These are phyloP conservation scores for Hymenotorrendiella dingleyae DNA, from an alignment of 2,329 filamentous ascomycete genomes.

Conservation along the genomic window DNA sequence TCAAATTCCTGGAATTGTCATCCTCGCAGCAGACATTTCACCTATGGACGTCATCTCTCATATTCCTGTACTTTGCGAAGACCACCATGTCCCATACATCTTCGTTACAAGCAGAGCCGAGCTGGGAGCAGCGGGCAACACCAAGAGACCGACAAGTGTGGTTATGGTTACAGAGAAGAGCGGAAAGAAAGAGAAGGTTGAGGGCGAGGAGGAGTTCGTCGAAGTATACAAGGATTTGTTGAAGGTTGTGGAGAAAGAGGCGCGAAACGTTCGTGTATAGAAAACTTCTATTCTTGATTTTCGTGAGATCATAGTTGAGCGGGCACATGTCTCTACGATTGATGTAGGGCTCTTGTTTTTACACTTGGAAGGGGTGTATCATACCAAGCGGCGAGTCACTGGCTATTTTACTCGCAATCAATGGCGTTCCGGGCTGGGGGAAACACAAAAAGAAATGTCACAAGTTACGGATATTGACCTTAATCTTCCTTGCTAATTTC, in stretches of 20 bases:
- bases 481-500: background rate
- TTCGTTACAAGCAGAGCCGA: slow-evolving; percentile 91
- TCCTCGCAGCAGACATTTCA: slow-evolving; percentile 95
- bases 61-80: slow-evolving; percentile 95
- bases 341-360: slow-evolving; percentile 4
- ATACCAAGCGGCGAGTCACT: slow-evolving; percentile 8
- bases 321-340: slow-evolving; percentile 3
- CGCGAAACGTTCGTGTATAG: slow-evolving; percentile 38
- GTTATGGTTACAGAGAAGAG: slow-evolving; percentile 73
- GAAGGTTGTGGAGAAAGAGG: slow-evolving; percentile 62
- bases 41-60: slow-evolving; percentile 99
- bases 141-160: slow-evolving; percentile 93
- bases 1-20: slow-evolving; percentile 67
- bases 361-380: slow-evolving; percentile 8
- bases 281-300: background rate
- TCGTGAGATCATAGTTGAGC: too few relatives aligned
- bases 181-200: slow-evolving; percentile 36
- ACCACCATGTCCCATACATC: slow-evolving; percentile 95
- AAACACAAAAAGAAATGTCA: slow-evolving; percentile 6
- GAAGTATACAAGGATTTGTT: slow-evolving; percentile 60
- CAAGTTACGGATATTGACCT: background rate
- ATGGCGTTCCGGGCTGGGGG: slow-evolving; percentile 8
- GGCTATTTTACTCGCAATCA: slow-evolving; percentile 3
- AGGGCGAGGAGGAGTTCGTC: slow-evolving; percentile 52
- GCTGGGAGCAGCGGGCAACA: slow-evolving; percentile 86